Conservation (phyloP, 495 filamentous ascomycete species). For the Hypoxylon fuscum region DNA sequence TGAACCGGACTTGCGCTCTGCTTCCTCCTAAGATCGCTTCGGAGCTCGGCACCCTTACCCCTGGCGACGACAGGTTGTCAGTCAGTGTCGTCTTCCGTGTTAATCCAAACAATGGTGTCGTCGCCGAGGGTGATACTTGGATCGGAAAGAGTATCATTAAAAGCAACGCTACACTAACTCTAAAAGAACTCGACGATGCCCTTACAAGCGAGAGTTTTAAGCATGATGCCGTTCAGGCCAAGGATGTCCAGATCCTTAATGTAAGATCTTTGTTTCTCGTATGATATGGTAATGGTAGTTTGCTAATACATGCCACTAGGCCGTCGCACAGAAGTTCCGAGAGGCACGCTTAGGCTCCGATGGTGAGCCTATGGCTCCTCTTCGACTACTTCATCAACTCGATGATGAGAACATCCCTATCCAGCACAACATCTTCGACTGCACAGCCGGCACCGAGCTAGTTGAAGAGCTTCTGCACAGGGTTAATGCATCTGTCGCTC, state of each 20-base stretch:
- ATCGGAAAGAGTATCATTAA: constrained; percentile 93
- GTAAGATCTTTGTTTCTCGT: constrained; percentile 56
- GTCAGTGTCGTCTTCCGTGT: constrained; percentile 93
- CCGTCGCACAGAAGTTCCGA: constrained; percentile 85
- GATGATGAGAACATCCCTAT: constrained; percentile 98
- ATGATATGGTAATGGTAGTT: neutral
- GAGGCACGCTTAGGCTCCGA: constrained; percentile 84
- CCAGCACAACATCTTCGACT: constrained; percentile 94
- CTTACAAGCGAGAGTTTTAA: constrained; percentile 69
- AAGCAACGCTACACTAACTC: constrained; percentile 83
- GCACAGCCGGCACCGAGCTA: constrained; percentile 86
- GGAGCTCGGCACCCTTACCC: constrained; percentile 87
- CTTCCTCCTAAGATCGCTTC: constrained; percentile 83
- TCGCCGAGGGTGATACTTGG: constrained; percentile 87
- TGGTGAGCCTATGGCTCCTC: constrained; percentile 77
- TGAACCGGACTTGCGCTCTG: constrained; percentile 91
- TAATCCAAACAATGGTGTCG: constrained; percentile 75
- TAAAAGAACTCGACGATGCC: constrained; percentile 84
- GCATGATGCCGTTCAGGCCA: constrained; percentile 66
- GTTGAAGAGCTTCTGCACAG: constrained; percentile 95
- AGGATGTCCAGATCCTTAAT: constrained; percentile 79
- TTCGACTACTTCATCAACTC: constrained; percentile 90
- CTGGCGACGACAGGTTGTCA: constrained; percentile 87
- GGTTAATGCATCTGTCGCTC: constrained; percentile 86
- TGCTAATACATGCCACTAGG: constrained; percentile 56